Conservation (phyloP, 306 rosid genomes). For the Pyrus communis region DNA sequence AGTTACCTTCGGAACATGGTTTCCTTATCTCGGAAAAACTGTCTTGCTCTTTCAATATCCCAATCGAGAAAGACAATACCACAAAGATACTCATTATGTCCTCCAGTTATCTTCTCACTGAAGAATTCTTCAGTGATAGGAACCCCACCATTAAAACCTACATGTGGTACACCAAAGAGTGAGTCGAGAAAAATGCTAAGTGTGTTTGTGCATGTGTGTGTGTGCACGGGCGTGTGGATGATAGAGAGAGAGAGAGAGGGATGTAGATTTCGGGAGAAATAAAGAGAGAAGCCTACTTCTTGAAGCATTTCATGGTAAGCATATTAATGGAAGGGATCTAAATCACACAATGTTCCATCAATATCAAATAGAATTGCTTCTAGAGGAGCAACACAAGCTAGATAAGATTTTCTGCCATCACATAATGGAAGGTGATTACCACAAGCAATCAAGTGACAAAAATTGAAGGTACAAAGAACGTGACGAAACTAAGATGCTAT, state of each 20-base stretch:
- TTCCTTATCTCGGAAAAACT: constrained; percentile 32
- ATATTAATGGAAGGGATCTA: constrained; percentile 31
- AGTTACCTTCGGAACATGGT: constrained; percentile 28
- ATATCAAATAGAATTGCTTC: constrained; percentile 44
- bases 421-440: background rate
- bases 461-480: too few relatives aligned
- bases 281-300: constrained; percentile 17
- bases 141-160: constrained; percentile 37
- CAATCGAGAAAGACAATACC: constrained; percentile 21
- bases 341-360: constrained; percentile 46
- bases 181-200: background rate
- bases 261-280: too few relatives aligned
- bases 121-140: constrained; percentile 43
- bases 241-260: background rate
- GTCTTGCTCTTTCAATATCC: constrained; percentile 27
- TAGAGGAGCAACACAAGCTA: constrained; percentile 23
- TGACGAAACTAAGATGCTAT: too few relatives aligned
- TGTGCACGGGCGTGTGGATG: background rate
- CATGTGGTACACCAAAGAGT: constrained; percentile 8
- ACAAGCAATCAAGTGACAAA: too few relatives aligned
- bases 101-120: constrained; percentile 29
- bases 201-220: background rate
- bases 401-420: constrained; percentile 11
- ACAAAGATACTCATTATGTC: constrained; percentile 23
- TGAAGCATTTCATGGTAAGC: constrained; percentile 42